Conservation (phyloP, 805 yeast species). For the Yarrowia divulgata region DNA sequence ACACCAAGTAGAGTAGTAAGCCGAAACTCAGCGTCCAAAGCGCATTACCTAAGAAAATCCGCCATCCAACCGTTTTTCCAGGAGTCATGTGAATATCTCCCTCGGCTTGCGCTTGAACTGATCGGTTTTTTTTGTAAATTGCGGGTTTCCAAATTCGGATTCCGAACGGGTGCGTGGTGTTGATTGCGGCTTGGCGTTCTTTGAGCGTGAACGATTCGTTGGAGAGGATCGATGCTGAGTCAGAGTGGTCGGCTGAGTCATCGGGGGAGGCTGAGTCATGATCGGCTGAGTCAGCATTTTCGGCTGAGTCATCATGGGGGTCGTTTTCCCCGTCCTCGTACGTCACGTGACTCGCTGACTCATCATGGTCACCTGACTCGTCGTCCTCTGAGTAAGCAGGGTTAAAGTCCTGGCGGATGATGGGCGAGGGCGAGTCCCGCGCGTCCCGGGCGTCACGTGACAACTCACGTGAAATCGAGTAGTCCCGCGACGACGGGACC, state of each 20-base stretch:
- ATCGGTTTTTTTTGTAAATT: constrained; percentile 86
- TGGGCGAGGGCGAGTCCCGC: background rate
- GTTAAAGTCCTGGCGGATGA: constrained; percentile 4
- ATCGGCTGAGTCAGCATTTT: constrained; percentile 37
- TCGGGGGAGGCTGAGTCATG: constrained; percentile 50
- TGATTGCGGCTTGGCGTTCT: constrained; percentile 95
- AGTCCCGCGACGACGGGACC: background rate
- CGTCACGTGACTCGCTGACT: background rate
- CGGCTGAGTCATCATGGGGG: constrained; percentile 6
- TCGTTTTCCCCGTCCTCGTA: too few relatives aligned
- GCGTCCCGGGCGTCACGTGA: too few relatives aligned
- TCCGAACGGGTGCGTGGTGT: constrained; percentile 97
- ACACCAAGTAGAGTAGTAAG: constrained; percentile 48
- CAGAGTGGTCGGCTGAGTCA: constrained; percentile 42
- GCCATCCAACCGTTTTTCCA: constrained; percentile 61
- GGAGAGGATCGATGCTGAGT: constrained; percentile 49
- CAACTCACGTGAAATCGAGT: too few relatives aligned
- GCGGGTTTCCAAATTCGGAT: constrained; percentile 99
- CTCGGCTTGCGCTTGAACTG: constrained; percentile 90
- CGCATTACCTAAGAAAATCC: constrained; percentile 70
- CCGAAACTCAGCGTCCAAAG: constrained; percentile 83
- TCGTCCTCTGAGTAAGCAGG: constrained; percentile 26
- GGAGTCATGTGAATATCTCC: constrained; percentile 87
- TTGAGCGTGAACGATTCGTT: constrained; percentile 85
- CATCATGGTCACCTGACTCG: constrained; percentile 14